Evolutionary conservation across 306 rosid species (phyloP).

Genomic region (Senna siamea): DNA sequence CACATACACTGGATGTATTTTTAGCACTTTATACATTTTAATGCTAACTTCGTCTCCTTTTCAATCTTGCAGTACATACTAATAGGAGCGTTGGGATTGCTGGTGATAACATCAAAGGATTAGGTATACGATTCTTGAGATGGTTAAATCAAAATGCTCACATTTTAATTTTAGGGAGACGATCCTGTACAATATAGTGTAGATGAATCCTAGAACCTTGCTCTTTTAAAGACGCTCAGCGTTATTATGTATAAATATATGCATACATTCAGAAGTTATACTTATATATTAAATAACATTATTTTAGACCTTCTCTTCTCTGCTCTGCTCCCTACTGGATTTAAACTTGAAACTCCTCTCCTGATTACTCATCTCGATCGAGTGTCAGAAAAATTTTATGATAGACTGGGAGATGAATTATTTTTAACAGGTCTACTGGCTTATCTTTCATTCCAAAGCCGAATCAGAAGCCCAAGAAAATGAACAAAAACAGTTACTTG

Average conservation of each 20-base stretch:
- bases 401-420: too few relatives aligned
- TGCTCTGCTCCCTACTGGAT: neutral
- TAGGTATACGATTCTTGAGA: constrained; percentile 24
- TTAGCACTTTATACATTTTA: neutral
- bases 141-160: neutral
- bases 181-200: neutral
- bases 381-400: too few relatives aligned
- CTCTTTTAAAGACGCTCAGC: neutral
- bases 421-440: too few relatives aligned
- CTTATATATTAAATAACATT: neutral
- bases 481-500: too few relatives aligned
- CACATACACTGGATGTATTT: neutral
- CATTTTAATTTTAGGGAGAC: neutral
- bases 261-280: neutral
- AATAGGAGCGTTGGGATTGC: constrained; percentile 53
- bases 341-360: neutral
- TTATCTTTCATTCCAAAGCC: too few relatives aligned
- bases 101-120: constrained; percentile 48
- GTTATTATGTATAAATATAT: neutral
- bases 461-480: too few relatives aligned
- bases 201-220: neutral
- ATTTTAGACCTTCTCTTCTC: constrained; percentile 10
- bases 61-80: constrained; percentile 54
- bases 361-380: neutral
- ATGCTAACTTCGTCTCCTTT: constrained; percentile 9